Evolutionary conservation across 2,329 filamentous ascomycete genomes (phyloP).

Genomic region (Anthostomella pinea): DNA sequence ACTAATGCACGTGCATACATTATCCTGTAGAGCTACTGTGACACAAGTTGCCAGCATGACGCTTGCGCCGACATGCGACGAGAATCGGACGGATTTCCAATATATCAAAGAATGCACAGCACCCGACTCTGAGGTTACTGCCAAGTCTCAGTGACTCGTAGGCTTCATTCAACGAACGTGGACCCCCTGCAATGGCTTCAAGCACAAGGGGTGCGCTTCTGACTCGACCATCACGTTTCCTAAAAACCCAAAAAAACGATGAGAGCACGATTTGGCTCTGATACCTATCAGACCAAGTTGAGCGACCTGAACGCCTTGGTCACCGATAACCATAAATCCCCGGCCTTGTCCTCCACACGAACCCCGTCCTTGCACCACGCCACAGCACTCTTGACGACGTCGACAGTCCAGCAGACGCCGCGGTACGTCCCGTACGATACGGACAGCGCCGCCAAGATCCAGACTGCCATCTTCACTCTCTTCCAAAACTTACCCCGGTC

Average conservation of each 20-base stretch:
- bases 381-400: conserved; percentile 1
- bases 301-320: not conserved
- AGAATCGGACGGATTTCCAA: conserved; percentile 17
- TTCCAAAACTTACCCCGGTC: too few relatives aligned
- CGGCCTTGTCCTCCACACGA: conserved; percentile 2
- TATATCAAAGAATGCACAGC: conserved; percentile 24
- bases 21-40: conserved; percentile 10
- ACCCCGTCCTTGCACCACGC: conserved; percentile 3
- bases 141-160: conserved; percentile 10
- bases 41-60: conserved; percentile 19
- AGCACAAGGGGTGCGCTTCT: not conserved
- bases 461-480: conserved; percentile 6
- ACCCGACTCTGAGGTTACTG: conserved; percentile 17
- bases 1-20: too few relatives aligned
- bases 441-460: conserved; percentile 2
- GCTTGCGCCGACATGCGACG: conserved; percentile 21
- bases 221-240: too few relatives aligned
- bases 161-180: not conserved
- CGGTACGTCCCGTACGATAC: conserved; percentile 8
- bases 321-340: conserved; percentile 1
- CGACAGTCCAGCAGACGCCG: conserved; percentile 4
- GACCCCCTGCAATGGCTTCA: not conserved
- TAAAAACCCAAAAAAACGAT: too few relatives aligned
- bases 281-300: too few relatives aligned
- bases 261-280: too few relatives aligned